These are phyloP conservation scores for Aspergillus bridgeri DNA, from an alignment of 495 filamentous ascomycete species.

Conservation along the genomic window DNA sequence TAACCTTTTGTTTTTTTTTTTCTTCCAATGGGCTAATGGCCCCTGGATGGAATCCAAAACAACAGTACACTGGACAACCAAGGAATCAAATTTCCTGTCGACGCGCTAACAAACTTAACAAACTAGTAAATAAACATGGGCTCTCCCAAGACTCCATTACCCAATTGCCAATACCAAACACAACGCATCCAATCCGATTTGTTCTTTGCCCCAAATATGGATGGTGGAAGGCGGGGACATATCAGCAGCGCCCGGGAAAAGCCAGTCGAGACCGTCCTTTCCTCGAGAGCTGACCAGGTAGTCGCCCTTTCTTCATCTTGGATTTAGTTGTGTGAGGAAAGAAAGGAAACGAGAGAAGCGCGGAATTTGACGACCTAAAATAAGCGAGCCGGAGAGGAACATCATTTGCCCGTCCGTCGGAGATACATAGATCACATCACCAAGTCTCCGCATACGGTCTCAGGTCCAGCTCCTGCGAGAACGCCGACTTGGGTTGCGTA, in stretches of 20 bases:
- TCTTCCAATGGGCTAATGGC: no score
- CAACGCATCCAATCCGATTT: slow-evolving; percentile 43
- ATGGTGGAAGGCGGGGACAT: slow-evolving; percentile 49
- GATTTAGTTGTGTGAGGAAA: slow-evolving; percentile 51
- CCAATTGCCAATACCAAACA: slow-evolving; percentile 26
- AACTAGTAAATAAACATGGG: neutral
- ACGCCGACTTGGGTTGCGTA: slow-evolving; percentile 61
- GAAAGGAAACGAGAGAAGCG: neutral
- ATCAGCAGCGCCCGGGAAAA: slow-evolving; percentile 49
- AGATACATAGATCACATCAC: slow-evolving; percentile 16
- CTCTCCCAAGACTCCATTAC: neutral
- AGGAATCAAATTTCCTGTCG: neutral
- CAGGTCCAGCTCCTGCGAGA: slow-evolving; percentile 69
- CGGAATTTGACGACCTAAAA: slow-evolving; percentile 9
- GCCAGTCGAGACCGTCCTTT: slow-evolving; percentile 24
- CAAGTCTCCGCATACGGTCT: slow-evolving; percentile 58
- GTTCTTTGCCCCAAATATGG: slow-evolving; percentile 41
- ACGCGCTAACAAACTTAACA: neutral
- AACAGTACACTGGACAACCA: no score
- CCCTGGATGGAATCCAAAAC: no score
- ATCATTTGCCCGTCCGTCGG: slow-evolving; percentile 18
- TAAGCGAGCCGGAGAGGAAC: slow-evolving; percentile 22
- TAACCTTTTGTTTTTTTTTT: no score
- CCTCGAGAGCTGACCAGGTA: slow-evolving; percentile 46
- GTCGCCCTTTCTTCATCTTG: slow-evolving; percentile 52